Evolutionary conservation across 257 asterid species (phyloP).

Genomic region (Handroanthus guayacan): DNA sequence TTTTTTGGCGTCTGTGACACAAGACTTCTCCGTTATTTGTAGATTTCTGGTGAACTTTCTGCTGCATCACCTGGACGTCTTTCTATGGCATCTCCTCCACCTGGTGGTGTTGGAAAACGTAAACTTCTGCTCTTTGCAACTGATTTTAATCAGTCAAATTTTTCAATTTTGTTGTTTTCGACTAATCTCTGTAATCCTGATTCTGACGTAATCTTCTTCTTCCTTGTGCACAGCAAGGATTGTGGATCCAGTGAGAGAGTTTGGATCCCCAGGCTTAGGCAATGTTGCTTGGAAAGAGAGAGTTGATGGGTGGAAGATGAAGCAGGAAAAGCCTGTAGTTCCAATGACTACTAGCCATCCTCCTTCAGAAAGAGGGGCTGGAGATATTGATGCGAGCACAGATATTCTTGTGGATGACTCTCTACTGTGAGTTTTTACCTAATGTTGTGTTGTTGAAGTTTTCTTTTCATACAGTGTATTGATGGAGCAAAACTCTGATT

Average conservation of each 20-base stretch:
- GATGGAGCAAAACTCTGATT: not conserved
- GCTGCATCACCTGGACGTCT: slow-evolving; percentile 94
- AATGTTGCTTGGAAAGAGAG: slow-evolving; percentile 98
- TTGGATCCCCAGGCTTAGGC: slow-evolving; percentile 83
- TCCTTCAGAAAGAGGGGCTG: slow-evolving; percentile 83
- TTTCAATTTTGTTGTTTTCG: slow-evolving; percentile 1
- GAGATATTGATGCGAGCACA: slow-evolving; percentile 85
- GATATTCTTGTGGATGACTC: slow-evolving; percentile 84
- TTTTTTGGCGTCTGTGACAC: not conserved
- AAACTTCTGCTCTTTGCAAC: slow-evolving; percentile 50
- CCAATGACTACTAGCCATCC: slow-evolving; percentile 81
- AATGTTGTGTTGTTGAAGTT: slow-evolving; percentile 5
- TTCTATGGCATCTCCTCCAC: slow-evolving; percentile 91
- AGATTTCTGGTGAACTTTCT: slow-evolving; percentile 94
- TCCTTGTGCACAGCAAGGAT: slow-evolving; percentile 68
- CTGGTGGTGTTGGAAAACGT: slow-evolving; percentile 68
- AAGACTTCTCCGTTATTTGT: slow-evolving; percentile 33
- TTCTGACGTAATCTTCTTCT: slow-evolving; percentile 27
- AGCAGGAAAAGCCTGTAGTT: slow-evolving; percentile 74
- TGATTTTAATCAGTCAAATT: slow-evolving; percentile 44
- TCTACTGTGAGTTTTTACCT: slow-evolving; percentile 64
- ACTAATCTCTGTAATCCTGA: slow-evolving; percentile 18
- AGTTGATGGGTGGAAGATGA: slow-evolving; percentile 96
- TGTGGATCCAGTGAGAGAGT: slow-evolving; percentile 84
- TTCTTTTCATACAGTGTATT: slow-evolving; percentile 5